Evolutionary conservation across 2,329 filamentous ascomycete species (phyloP).

Genomic region (Colletotrichum horii): DNA sequence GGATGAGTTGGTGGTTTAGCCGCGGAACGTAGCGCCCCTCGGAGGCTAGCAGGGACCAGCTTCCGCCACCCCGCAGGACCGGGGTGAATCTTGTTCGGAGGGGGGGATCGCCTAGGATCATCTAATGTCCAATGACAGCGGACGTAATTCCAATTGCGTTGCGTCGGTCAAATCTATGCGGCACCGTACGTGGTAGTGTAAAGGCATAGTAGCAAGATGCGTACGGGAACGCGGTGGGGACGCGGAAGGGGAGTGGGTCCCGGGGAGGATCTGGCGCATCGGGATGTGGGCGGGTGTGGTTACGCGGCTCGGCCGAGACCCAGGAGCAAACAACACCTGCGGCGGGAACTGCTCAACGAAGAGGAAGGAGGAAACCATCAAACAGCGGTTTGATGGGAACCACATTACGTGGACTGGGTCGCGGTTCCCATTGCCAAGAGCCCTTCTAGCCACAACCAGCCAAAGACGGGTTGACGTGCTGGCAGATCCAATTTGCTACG

Average conservation of each 20-base stretch:
- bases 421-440: not conserved
- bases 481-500: not conserved
- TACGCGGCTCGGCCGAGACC: constrained; percentile 15
- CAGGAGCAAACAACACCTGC: not conserved
- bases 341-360: not conserved
- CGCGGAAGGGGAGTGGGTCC: not conserved
- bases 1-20: not conserved
- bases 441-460: not conserved
- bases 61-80: not conserved
- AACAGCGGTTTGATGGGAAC: not conserved
- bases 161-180: not conserved
- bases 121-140: constrained; percentile 1
- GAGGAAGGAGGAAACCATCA: not conserved
- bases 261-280: not conserved
- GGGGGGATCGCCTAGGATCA: not conserved
- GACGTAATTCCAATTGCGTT: constrained; percentile 5
- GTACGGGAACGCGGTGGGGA: not conserved
- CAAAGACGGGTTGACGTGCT: not conserved
- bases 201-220: not conserved
- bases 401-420: not conserved
- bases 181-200: not conserved
- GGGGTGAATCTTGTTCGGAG: not conserved
- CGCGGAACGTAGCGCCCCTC: not conserved
- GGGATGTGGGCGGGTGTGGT: constrained; percentile 14
- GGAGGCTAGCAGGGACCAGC: not conserved